A percentile compares a stretch with the other conserved stretches of the same genome.
Conservation (phyloP, 1,284 basidiomycete species). For the Rhodofomes roseus region DNA sequence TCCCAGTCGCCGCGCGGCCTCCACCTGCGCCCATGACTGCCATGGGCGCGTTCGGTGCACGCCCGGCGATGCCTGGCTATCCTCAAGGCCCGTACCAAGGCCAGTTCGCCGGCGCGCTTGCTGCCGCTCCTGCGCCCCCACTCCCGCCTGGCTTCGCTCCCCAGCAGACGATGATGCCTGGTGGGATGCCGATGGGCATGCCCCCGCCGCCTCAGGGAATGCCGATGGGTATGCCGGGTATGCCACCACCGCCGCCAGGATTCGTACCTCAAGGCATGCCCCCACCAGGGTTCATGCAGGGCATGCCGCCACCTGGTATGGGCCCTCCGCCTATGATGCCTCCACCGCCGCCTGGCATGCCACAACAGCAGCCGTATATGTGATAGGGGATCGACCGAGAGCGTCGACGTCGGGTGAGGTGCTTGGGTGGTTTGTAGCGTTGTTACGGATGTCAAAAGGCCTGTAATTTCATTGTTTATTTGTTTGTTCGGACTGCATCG, state of each 20-base stretch:
- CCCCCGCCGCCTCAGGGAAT: constrained; percentile 27
- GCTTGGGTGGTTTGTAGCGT: background rate
- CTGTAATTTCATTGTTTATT: background rate
- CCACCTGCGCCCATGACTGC: constrained; percentile 57
- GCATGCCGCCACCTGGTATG: constrained; percentile 7
- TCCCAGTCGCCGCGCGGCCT: constrained; percentile 69
- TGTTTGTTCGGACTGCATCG: background rate
- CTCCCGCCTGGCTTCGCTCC: constrained; percentile 62
- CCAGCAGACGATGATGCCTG: constrained; percentile 61
- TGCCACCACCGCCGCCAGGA: constrained; percentile 61
- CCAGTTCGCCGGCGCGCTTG: constrained; percentile 83
- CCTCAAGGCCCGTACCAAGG: constrained; percentile 72
- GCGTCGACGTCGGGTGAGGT: background rate
- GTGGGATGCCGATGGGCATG: constrained; percentile 31
- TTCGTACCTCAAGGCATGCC: constrained; percentile 38
- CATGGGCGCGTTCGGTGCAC: constrained; percentile 47
- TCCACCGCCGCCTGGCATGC: constrained; percentile 22
- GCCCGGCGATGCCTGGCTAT: constrained; percentile 58
- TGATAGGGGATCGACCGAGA: constrained; percentile 18
- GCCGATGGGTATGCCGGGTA: constrained; percentile 46
- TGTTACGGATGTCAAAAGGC: background rate
- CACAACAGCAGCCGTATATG: constrained; percentile 25
- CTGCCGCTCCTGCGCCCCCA: constrained; percentile 59
- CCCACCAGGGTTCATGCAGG: constrained; percentile 25
- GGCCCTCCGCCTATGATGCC: constrained; percentile 26